Evolutionary conservation across 768 basidiomycete species (phyloP).

Genomic region (Leccinum truebloodii): DNA sequence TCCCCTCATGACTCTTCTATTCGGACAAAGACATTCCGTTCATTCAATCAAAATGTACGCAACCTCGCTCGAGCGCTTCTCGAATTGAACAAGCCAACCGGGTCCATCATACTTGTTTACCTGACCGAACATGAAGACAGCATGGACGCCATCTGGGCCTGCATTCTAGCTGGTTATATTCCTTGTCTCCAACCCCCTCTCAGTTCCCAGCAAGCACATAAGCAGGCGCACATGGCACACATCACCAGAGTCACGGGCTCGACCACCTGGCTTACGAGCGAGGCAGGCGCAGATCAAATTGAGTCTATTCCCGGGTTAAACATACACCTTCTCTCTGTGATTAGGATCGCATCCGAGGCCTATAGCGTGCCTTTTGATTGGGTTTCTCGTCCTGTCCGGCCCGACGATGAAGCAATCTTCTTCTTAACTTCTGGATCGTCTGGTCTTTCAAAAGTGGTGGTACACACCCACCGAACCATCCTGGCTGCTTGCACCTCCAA

Average conservation of each 20-base stretch:
- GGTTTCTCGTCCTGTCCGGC: constrained; percentile 15
- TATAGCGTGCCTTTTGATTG: constrained; percentile 9
- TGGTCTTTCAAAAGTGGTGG: constrained; percentile 42
- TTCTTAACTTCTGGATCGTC: constrained; percentile 43
- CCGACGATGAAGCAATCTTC: constrained; percentile 32
- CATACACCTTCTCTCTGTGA: constrained; percentile 27
- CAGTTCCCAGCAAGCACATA: constrained; percentile 32
- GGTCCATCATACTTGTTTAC: constrained; percentile 27
- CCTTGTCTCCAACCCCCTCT: constrained; percentile 32
- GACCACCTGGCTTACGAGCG: constrained; percentile 25
- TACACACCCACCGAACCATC: constrained; percentile 38
- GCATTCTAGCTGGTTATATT: constrained; percentile 27
- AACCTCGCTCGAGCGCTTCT: constrained; percentile 20
- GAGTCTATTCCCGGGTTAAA: constrained; percentile 21
- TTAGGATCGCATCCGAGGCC: constrained; percentile 21
- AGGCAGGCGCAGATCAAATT: constrained; percentile 27
- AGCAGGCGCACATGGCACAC: constrained; percentile 26
- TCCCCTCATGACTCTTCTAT: not conserved
- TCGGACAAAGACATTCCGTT: constrained; percentile 17
- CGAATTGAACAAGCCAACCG: constrained; percentile 19
- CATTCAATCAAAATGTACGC: constrained; percentile 20
- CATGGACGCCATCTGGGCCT: constrained; percentile 22
- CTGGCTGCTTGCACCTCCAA: constrained; percentile 36
- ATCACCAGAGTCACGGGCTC: constrained; percentile 23
- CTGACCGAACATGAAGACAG: constrained; percentile 33